A percentile compares a stretch with the other conserved stretches of the same genome.
Conservation (phyloP, 2,329 filamentous ascomycete species). For the Fonsecaea monophora region DNA sequence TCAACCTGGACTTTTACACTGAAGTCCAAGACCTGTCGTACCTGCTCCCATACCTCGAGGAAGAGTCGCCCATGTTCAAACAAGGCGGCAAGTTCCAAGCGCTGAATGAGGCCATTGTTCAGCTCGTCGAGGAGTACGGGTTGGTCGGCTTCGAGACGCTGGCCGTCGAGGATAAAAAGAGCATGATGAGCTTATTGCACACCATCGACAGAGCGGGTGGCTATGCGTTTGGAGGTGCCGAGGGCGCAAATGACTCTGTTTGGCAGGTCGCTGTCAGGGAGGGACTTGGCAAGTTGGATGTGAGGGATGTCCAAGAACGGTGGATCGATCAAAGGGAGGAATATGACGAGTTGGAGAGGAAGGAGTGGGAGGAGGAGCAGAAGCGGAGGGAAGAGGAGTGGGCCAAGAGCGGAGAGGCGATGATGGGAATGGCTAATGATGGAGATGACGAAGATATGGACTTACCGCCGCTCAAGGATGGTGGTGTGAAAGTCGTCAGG, state of each 20-base stretch:
- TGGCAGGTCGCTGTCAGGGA: constrained; percentile 94
- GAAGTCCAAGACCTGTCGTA: constrained; percentile 93
- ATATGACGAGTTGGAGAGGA: constrained; percentile 79
- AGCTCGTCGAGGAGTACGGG: constrained; percentile 86
- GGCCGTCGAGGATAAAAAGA: constrained; percentile 94
- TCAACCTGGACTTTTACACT: constrained; percentile 97
- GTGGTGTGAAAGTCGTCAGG: constrained; percentile 69
- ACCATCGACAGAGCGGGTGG: constrained; percentile 91
- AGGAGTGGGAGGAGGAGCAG: constrained; percentile 76
- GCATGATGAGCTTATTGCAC: constrained; percentile 89
- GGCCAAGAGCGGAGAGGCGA: constrained; percentile 24
- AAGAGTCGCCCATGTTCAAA: constrained; percentile 73
- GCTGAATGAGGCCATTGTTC: constrained; percentile 84
- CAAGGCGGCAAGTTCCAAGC: constrained; percentile 74
- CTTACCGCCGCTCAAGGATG: constrained; percentile 58
- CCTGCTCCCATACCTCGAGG: constrained; percentile 78
- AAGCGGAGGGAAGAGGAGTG: constrained; percentile 55
- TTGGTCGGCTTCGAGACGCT: constrained; percentile 92
- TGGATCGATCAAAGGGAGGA: constrained; percentile 92
- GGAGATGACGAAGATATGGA: constrained; percentile 42
- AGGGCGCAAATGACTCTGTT: constrained; percentile 93
- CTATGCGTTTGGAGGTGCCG: constrained; percentile 88
- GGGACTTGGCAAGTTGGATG: constrained; percentile 73
- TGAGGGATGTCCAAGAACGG: constrained; percentile 89
- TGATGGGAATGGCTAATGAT: constrained; percentile 25